Conservation (phyloP, 371 early-diverging fungal genomes). For the Lichtheimia corymbifera region DNA sequence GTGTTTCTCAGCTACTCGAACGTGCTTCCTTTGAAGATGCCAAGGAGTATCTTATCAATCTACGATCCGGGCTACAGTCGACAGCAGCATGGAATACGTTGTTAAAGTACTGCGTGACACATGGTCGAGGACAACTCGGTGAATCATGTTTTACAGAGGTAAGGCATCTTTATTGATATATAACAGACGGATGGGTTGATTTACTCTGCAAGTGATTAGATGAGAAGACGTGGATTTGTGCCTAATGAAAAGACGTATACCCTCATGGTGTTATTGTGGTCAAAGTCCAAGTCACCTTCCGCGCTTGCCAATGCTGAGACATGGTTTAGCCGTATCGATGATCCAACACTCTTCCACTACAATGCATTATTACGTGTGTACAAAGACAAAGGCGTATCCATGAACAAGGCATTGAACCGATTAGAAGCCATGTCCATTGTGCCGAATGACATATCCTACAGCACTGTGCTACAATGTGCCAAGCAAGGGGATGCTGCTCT, state of each 20-base stretch:
- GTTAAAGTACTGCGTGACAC: slow-evolving; percentile 6
- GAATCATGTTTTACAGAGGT: slow-evolving; percentile 17
- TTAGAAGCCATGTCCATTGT: slow-evolving; percentile 1
- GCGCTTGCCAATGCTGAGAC: slow-evolving; percentile 25
- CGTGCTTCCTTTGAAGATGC: slow-evolving; percentile 12
- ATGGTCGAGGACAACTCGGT: slow-evolving; percentile 9
- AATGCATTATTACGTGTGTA: slow-evolving; percentile 33
- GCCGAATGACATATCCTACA: slow-evolving; percentile 8
- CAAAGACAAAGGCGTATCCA: slow-evolving; percentile 6
- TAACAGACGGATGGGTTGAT: background rate
- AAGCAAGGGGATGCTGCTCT: slow-evolving; percentile 2
- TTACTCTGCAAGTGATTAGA: slow-evolving; percentile 15
- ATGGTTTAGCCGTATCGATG: background rate
- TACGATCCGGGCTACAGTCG: slow-evolving; percentile 13
- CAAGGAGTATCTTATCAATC: slow-evolving; percentile 5
- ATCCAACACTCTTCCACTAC: slow-evolving; percentile 26
- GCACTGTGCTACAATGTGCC: slow-evolving; percentile 21
- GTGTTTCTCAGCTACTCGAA: slow-evolving; percentile 12
- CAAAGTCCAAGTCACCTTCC: slow-evolving; percentile 26
- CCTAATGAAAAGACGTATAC: slow-evolving; percentile 43
- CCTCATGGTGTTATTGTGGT: slow-evolving; percentile 22
- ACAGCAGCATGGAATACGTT: slow-evolving; percentile 17
- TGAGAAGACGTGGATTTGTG: slow-evolving; percentile 30
- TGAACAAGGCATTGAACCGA: slow-evolving; percentile 11
- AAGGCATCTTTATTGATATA: background rate